phyloP scores from a whole-genome alignment of 108 stramenopile species.

The Nannochloropsis gaditana region DNA sequence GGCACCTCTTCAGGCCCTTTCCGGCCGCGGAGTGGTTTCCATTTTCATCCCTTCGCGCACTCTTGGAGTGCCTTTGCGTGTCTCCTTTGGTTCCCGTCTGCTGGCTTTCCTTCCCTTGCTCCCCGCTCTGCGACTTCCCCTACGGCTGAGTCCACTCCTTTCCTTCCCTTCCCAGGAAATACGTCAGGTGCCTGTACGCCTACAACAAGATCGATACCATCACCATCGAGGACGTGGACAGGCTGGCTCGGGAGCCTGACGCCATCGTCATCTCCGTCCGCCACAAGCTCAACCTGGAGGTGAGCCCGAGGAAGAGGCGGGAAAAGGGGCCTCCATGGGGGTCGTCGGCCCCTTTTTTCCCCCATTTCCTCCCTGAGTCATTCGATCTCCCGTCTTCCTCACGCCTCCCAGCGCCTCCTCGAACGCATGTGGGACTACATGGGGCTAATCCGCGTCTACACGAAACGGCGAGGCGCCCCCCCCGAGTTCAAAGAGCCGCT shows the following conservation, averaged over 20 bases:
- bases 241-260: constrained; percentile 87
- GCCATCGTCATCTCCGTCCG: constrained; percentile 82
- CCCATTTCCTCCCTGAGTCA: constrained; percentile 51
- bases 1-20: not conserved
- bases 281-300: constrained; percentile 72
- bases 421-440: constrained; percentile 89
- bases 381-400: constrained; percentile 29
- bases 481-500: constrained; percentile 96
- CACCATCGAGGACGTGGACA: constrained; percentile 94
- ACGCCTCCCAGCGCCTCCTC: not conserved
- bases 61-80: not conserved
- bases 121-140: not conserved
- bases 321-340: not conserved
- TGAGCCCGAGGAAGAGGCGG: constrained; percentile 59
- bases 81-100: not conserved
- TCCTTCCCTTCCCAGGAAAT: constrained; percentile 45
- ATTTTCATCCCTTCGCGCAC: not conserved
- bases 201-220: constrained; percentile 99
- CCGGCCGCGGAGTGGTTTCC: too few relatives aligned
- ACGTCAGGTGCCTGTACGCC: constrained; percentile 89
- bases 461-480: constrained; percentile 81
- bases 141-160: not conserved
- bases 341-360: not conserved
- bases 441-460: constrained; percentile 91
- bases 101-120: not conserved